These are phyloP conservation scores for Lachancea dasiensis DNA, from an alignment of 805 yeast genomes.

Conservation along the genomic window DNA sequence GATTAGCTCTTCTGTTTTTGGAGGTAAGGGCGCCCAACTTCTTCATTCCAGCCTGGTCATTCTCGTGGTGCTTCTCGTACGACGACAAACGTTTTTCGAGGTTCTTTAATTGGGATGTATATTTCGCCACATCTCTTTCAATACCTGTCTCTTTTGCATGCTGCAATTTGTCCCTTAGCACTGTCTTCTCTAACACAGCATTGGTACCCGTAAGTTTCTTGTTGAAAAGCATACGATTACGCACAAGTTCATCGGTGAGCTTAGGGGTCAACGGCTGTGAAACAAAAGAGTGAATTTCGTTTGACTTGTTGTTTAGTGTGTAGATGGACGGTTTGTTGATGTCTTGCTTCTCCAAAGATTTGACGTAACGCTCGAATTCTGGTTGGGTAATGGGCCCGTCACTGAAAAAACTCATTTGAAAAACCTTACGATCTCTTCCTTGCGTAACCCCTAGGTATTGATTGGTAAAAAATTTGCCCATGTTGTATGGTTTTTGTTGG, in stretches of 20 bases:
- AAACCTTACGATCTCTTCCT: conserved; percentile 66
- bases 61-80: conserved; percentile 35
- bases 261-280: conserved; percentile 60
- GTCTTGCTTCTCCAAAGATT: conserved; percentile 53
- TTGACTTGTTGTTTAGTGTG: conserved; percentile 57
- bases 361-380: conserved; percentile 68
- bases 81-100: conserved; percentile 35
- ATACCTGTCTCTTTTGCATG: conserved; percentile 62
- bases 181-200: conserved; percentile 69
- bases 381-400: conserved; percentile 65
- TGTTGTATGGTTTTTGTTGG: conserved; percentile 44
- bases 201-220: conserved; percentile 57
- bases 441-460: conserved; percentile 70
- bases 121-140: conserved; percentile 37
- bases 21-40: conserved; percentile 70
- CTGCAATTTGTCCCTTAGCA: conserved; percentile 64
- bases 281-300: conserved; percentile 57
- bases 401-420: conserved; percentile 74
- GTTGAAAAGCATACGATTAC: conserved; percentile 58
- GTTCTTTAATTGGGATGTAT: conserved; percentile 43
- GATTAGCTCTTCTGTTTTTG: conserved; percentile 78
- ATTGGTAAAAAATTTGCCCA: conserved; percentile 46
- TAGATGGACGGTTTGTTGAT: conserved; percentile 48
- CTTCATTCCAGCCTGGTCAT: conserved; percentile 36
- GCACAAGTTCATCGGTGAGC: conserved; percentile 74